Percentiles rank a stretch among this genome's conserved stretches.
These are phyloP conservation scores for Rhizopogon roseolus DNA, from an alignment of 768 basidiomycete species.

Conservation along the genomic window DNA sequence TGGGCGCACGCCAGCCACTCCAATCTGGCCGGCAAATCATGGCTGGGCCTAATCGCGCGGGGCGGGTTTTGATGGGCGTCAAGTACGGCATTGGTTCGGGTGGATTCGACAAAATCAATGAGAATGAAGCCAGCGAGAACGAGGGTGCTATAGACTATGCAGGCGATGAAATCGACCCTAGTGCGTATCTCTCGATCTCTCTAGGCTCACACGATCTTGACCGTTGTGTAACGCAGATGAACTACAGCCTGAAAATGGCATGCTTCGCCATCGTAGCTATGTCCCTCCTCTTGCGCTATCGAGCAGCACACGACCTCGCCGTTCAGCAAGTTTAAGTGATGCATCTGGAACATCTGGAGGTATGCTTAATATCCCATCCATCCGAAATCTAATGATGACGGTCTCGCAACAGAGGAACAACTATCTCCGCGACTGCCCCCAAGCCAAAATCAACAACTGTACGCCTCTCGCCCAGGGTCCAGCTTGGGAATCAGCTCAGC, in stretches of 20 bases:
- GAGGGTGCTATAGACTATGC: constrained; percentile 27
- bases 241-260: constrained; percentile 19
- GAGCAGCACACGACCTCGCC: constrained; percentile 51
- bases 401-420: constrained; percentile 19
- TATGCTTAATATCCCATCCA: constrained; percentile 13
- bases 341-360: constrained; percentile 35
- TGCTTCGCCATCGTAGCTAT: constrained; percentile 23
- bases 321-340: constrained; percentile 78
- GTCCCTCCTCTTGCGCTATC: constrained; percentile 29
- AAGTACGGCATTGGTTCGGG: constrained; percentile 25
- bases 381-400: constrained; percentile 22
- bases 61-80: constrained; percentile 42
- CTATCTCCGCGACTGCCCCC: constrained; percentile 17
- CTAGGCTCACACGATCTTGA: constrained; percentile 15
- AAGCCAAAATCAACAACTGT: constrained; percentile 13
- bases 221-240: constrained; percentile 26
- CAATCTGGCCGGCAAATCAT: constrained; percentile 36
- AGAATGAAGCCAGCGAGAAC: constrained; percentile 37
- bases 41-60: constrained; percentile 42
- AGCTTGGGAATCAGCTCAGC: constrained; percentile 37
- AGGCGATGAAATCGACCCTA: constrained; percentile 37
- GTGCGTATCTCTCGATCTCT: constrained; percentile 19
- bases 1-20: constrained; percentile 30
- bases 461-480: constrained; percentile 36
- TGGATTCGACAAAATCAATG: constrained; percentile 46